Conservation (phyloP, 441 rosid species). For the Brassica balearica region DNA sequence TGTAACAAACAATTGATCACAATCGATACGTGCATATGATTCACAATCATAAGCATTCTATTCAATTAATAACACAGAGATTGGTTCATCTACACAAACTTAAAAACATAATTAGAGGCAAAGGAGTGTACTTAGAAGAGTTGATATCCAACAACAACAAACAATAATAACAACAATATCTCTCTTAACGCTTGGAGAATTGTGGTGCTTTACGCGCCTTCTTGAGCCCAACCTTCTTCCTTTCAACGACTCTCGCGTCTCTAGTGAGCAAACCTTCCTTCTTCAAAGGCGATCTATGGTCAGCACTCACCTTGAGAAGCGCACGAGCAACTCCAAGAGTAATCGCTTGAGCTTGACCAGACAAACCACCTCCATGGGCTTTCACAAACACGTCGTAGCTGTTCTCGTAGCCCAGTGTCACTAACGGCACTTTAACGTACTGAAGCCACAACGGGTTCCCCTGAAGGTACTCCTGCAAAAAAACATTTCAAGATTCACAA, state of each 20-base stretch:
- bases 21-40: not conserved
- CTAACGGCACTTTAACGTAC: constrained; percentile 79
- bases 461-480: constrained; percentile 85
- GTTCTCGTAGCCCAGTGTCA: constrained; percentile 77
- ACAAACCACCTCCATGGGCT: constrained; percentile 94
- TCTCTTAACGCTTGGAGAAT: constrained; percentile 77
- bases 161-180: not conserved
- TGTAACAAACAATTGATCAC: not conserved
- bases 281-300: constrained; percentile 75
- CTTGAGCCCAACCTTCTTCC: constrained; percentile 95
- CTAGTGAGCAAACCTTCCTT: constrained; percentile 87
- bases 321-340: constrained; percentile 93
- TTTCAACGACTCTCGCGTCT: constrained; percentile 91
- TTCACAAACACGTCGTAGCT: constrained; percentile 89
- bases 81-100: constrained; percentile 37
- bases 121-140: constrained; percentile 12
- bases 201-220: constrained; percentile 98
- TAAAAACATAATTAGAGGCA: not conserved
- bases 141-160: constrained; percentile 23
- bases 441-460: constrained; percentile 97
- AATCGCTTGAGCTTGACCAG: constrained; percentile 98
- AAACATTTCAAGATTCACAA: too few relatives aligned
- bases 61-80: constrained; percentile 1
- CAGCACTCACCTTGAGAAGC: constrained; percentile 73
- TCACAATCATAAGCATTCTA: constrained; percentile 29